A percentile compares a stretch with the other conserved stretches of the same genome.
Conservation (phyloP, 2,329 filamentous ascomycete genomes). For the Triangularia verruculosa region DNA sequence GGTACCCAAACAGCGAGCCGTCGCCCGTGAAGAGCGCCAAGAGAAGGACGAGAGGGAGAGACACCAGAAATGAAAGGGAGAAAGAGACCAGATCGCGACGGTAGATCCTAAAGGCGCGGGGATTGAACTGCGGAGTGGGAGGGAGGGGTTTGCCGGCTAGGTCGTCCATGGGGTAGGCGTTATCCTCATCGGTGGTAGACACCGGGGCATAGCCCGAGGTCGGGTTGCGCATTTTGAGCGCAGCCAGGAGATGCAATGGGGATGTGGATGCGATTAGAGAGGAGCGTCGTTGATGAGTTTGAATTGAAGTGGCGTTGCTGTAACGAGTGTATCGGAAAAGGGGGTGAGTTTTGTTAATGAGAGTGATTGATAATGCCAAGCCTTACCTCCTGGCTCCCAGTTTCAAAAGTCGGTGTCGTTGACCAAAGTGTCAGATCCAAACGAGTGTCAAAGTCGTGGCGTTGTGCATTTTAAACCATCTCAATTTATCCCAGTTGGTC, state of each 20-base stretch:
- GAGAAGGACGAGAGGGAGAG: background rate
- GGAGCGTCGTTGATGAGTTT: too few relatives aligned
- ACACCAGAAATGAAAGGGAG: background rate
- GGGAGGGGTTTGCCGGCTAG: background rate
- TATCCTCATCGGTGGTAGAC: background rate
- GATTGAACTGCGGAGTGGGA: background rate
- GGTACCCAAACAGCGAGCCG: background rate
- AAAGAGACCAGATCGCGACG: background rate
- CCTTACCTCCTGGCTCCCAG: background rate
- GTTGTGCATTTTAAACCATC: background rate
- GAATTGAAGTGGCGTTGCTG: background rate
- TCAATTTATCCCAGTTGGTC: background rate
- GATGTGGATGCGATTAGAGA: background rate
- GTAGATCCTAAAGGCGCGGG: background rate
- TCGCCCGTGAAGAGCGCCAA: background rate
- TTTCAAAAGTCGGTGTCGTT: background rate
- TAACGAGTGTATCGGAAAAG: background rate
- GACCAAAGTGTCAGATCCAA: too few relatives aligned
- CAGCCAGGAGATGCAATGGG: too few relatives aligned
- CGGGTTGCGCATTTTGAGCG: background rate
- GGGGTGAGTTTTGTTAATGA: background rate
- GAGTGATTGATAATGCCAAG: background rate
- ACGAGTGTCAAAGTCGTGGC: background rate
- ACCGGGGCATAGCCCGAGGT: conserved; percentile 7
- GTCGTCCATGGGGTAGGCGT: background rate